A percentile compares a stretch with the other conserved stretches of the same genome.
Conservation (phyloP, 2,329 filamentous ascomycete species). For the Beauveria brongniartii region DNA sequence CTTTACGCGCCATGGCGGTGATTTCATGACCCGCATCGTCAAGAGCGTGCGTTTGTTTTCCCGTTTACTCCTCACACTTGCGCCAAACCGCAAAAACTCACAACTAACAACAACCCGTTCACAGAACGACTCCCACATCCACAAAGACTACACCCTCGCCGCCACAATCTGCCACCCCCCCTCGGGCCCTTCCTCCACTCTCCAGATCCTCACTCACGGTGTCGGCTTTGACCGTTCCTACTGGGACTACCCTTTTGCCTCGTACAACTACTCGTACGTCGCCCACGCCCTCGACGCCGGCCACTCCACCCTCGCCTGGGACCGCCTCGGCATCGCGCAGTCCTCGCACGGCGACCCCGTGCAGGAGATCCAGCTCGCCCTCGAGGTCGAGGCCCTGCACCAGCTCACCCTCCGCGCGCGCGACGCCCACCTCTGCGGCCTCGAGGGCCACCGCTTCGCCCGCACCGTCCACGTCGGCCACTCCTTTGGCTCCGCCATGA, state of each 20-base stretch:
- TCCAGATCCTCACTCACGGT: conserved; percentile 36
- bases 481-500: conserved; percentile 53
- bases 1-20: conserved; percentile 38
- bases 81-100: too few relatives aligned
- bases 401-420: conserved; percentile 44
- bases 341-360: conserved; percentile 52
- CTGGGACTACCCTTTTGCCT: conserved; percentile 51
- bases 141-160: conserved; percentile 48
- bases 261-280: conserved; percentile 56
- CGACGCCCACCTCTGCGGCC: conserved; percentile 32
- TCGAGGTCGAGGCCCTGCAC: conserved; percentile 51
- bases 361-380: conserved; percentile 48
- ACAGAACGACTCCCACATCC: conserved; percentile 37
- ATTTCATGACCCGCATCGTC: conserved; percentile 37
- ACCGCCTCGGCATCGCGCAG: conserved; percentile 53
- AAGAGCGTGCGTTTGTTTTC: conserved; percentile 32
- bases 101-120: too few relatives aligned
- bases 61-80: too few relatives aligned
- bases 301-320: conserved; percentile 53
- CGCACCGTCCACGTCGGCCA: conserved; percentile 55
- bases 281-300: conserved; percentile 45
- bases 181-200: conserved; percentile 26
- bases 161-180: conserved; percentile 55
- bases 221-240: conserved; percentile 40
- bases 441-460: conserved; percentile 25